phyloP scores from a whole-genome alignment of 108 stramenopile genomes.

The Cyclotella atomus region DNA sequence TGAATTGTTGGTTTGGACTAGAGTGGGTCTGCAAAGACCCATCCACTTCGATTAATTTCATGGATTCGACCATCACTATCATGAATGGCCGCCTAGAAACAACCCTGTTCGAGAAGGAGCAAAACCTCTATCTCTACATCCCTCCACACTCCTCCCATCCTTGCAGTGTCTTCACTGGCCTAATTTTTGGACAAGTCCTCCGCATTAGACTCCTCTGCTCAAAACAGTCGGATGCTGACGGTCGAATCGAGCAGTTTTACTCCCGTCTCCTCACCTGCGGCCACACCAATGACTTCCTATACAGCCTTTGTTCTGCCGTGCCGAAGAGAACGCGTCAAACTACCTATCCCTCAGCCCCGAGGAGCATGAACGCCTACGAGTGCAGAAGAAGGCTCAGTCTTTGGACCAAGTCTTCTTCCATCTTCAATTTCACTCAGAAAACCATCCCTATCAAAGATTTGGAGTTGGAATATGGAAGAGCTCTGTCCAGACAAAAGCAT shows the following conservation, averaged over 20 bases:
- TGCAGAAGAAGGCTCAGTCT: not conserved
- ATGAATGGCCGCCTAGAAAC: not conserved
- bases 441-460: too few species aligned
- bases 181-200: conserved; percentile 9
- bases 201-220: not conserved
- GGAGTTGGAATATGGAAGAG: too few species aligned
- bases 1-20: conserved; percentile 13
- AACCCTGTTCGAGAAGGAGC: conserved; percentile 21
- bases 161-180: not conserved
- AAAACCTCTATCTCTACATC: conserved; percentile 14
- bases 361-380: not conserved
- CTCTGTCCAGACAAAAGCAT: too few species aligned
- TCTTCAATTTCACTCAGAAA: not conserved
- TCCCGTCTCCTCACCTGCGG: not conserved
- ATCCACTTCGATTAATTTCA: conserved; percentile 6
- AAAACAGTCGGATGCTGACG: not conserved
- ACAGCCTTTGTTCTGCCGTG: not conserved
- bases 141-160: conserved; percentile 4
- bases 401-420: not conserved
- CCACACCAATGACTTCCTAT: not conserved
- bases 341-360: not conserved
- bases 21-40: conserved; percentile 13
- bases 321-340: not conserved
- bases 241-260: not conserved
- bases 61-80: conserved; percentile 28